These are phyloP conservation scores for Exophiala sp. DNA, from an alignment of 2,329 filamentous ascomycete genomes.

Conservation along the genomic window DNA sequence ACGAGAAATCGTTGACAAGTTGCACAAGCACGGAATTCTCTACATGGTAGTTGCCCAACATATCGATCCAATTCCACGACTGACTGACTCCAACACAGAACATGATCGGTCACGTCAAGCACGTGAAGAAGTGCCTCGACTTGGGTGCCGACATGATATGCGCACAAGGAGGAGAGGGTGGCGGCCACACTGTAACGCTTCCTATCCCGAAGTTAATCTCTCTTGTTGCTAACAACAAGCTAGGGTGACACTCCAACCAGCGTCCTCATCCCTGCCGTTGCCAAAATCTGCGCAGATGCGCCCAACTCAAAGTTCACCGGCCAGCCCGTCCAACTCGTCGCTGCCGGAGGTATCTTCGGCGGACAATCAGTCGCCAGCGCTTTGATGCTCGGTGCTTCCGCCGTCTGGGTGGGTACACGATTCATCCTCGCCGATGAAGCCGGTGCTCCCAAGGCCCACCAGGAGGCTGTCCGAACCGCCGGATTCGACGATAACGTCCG, in stretches of 20 bases:
- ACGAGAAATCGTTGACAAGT: constrained; percentile 79
- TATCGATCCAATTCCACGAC: neutral
- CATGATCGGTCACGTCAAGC: constrained; percentile 99
- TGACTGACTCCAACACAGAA: constrained; percentile 67
- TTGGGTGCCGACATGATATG: constrained; percentile 94
- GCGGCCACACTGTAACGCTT: constrained; percentile 65
- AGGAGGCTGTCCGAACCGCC: constrained; percentile 88
- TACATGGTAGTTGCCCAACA: constrained; percentile 18
- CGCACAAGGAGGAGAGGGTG: constrained; percentile 95
- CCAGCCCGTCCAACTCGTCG: constrained; percentile 82
- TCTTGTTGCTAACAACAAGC: neutral
- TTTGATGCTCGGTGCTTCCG: constrained; percentile 86
- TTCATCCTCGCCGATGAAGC: constrained; percentile 95
- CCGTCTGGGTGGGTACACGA: constrained; percentile 94
- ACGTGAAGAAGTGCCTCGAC: constrained; percentile 92
- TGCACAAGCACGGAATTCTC: constrained; percentile 81
- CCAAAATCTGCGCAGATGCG: constrained; percentile 72
- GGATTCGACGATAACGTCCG: constrained; percentile 94
- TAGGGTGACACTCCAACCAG: constrained; percentile 82
- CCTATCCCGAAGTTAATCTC: constrained; percentile 34
- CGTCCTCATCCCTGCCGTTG: constrained; percentile 87
- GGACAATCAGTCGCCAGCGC: constrained; percentile 85
- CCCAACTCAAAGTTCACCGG: constrained; percentile 79
- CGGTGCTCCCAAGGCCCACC: constrained; percentile 86
- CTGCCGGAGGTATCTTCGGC: constrained; percentile 91